These are phyloP conservation scores for Pythium volutum DNA, from an alignment of 352 stramenopile species.

Conservation along the genomic window DNA sequence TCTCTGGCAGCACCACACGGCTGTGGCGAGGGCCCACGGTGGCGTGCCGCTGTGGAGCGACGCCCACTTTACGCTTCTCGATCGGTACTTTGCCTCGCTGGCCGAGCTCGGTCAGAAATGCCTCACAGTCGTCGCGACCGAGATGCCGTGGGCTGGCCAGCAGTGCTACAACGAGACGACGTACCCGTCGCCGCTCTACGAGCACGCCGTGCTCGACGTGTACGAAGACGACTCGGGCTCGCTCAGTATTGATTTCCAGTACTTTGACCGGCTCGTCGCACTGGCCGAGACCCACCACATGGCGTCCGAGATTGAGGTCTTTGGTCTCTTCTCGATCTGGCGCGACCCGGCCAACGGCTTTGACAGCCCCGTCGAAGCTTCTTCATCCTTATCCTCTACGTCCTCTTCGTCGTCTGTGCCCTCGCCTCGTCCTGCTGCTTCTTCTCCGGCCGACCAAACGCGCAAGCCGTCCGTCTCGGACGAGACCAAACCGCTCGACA, in stretches of 20 bases:
- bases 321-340: slow-evolving; percentile 72
- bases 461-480: neutral
- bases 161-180: slow-evolving; percentile 69
- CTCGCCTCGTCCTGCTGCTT: neutral
- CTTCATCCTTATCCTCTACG: neutral
- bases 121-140: slow-evolving; percentile 64
- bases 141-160: slow-evolving; percentile 77
- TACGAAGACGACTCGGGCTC: slow-evolving; percentile 36
- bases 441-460: neutral
- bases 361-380: slow-evolving; percentile 45
- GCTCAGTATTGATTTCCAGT: slow-evolving; percentile 54
- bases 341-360: slow-evolving; percentile 56
- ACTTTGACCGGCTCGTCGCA: slow-evolving; percentile 65
- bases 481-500: slow-evolving; percentile 32
- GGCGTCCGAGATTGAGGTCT: slow-evolving; percentile 71
- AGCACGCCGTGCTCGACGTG: slow-evolving; percentile 62
- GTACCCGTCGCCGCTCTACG: slow-evolving; percentile 67
- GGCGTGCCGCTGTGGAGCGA: slow-evolving; percentile 55
- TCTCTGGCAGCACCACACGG: slow-evolving; percentile 73
- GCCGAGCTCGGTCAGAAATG: slow-evolving; percentile 71
- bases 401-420: neutral
- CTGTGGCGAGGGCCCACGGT: slow-evolving; percentile 49
- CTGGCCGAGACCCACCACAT: slow-evolving; percentile 48
- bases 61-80: slow-evolving; percentile 64
- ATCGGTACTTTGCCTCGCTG: slow-evolving; percentile 55